phyloP scores from a whole-genome alignment of 192 early-diverging fungal genomes.

The Rhizoclosmatium sp. region DNA sequence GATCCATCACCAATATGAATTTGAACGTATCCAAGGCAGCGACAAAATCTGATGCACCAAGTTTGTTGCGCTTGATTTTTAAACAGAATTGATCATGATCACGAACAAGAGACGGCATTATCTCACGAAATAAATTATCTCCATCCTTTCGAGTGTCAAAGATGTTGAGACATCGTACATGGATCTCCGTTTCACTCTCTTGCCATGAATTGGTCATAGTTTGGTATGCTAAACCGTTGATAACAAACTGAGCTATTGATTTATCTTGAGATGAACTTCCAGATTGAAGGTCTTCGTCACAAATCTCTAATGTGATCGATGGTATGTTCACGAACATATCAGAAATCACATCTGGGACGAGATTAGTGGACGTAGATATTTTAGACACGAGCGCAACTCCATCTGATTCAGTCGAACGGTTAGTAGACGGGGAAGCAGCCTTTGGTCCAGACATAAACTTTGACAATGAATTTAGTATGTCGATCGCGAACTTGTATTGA shows the following conservation, averaged over 20 bases:
- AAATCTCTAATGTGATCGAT: conserved; percentile 84
- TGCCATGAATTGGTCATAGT: conserved; percentile 23
- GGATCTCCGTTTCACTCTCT: conserved; percentile 71
- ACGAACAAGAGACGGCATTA: conserved; percentile 74
- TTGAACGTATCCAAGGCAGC: conserved; percentile 84
- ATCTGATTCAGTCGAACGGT: background rate
- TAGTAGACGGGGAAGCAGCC: background rate
- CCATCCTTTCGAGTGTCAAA: conserved; percentile 81
- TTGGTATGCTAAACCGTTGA: conserved; percentile 36
- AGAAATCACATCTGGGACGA: conserved; percentile 19
- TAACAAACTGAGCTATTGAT: conserved; percentile 60
- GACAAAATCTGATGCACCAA: conserved; percentile 63
- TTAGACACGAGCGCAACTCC: too few relatives aligned
- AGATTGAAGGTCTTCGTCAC: conserved; percentile 59
- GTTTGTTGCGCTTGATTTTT: conserved; percentile 42
- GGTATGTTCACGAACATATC: conserved; percentile 71
- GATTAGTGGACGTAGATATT: too few relatives aligned
- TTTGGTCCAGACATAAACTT: conserved; percentile 24
- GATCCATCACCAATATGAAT: conserved; percentile 86
- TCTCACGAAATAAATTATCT: conserved; percentile 82
- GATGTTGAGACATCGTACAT: conserved; percentile 74
- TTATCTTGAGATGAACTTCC: conserved; percentile 60
- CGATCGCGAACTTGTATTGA: conserved; percentile 85
- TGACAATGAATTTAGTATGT: conserved; percentile 60
- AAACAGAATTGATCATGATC: conserved; percentile 71